These are phyloP conservation scores for Apiospora pterosperma DNA, from an alignment of 2,329 filamentous ascomycete genomes.

Conservation along the genomic window DNA sequence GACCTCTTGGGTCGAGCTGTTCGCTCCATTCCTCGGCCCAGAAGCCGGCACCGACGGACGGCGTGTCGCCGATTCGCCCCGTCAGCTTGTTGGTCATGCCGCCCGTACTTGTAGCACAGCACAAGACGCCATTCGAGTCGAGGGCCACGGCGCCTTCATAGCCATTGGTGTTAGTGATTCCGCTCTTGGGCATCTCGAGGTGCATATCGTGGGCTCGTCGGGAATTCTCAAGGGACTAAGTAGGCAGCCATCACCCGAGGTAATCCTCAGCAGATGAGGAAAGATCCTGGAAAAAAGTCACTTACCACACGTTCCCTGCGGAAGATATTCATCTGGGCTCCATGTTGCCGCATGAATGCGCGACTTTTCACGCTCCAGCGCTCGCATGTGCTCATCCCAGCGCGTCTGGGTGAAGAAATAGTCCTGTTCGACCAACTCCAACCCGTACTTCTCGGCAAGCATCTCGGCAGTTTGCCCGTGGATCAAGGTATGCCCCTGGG, in stretches of 20 bases:
- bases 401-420: conserved; percentile 79
- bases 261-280: no score
- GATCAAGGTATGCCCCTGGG: conserved; percentile 68
- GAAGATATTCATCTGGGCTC: conserved; percentile 64
- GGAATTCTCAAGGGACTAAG: no score
- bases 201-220: no score
- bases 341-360: conserved; percentile 40
- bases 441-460: conserved; percentile 64
- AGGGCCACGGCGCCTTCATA: conserved; percentile 66
- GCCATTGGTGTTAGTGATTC: neutral
- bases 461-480: conserved; percentile 65
- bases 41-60: conserved; percentile 78
- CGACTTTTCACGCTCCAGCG: conserved; percentile 42
- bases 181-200: neutral
- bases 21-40: conserved; percentile 81
- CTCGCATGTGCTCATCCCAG: conserved; percentile 74
- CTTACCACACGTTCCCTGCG: conserved; percentile 72
- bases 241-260: no score
- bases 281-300: neutral
- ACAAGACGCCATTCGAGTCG: conserved; percentile 71
- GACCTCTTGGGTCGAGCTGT: neutral
- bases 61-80: conserved; percentile 82
- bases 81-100: conserved; percentile 87
- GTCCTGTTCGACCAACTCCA: conserved; percentile 63
- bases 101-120: conserved; percentile 65